Evolutionary conservation across 306 rosid genomes (phyloP), one percentile per base, ranked within the genome.

Genomic region (Morella rubra): DNA sequence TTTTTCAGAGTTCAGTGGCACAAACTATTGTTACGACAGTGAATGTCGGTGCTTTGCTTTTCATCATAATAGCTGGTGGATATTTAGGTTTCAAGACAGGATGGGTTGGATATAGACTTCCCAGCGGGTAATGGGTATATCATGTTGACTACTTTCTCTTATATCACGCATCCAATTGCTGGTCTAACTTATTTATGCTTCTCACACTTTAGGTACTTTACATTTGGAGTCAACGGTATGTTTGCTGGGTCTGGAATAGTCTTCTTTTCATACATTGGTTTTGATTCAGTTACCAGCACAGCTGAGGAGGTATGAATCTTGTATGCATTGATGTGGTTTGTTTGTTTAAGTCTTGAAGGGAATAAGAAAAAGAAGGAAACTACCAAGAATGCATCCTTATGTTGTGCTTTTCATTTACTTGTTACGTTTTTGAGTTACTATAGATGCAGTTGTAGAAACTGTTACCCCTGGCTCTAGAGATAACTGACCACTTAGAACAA

Each of bases 261-360:
- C 83, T 90, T 90, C 91, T 90, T 90, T 84, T 86, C 93, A 54
- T 88, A 86, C 79, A 90, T 88, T 47, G 96, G 96, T 72, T 90
- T 90, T 56, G 96, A 90, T 83, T 77, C 96, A 59, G 91, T 90
- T 19, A 80, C 80, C 67, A 85, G 90, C 81, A 88, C 93, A 42
- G 96, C 91, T n/a, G 91, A 90, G 86, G 96, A 88, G 96, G 93
- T 88, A 82, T 12, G 54, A 67, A 59, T 50, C 77, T 75, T 86
- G 54, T 69, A 4, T 42, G 66, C 59, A 32, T 71, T 68, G 40
- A 44, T 58, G 59, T 19, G 73, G 73, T 64, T 40, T 61, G 27
- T 53, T 64, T 45, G 15, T 45, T 76, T 22, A 24, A 73, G 76
- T 68, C 27, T 65, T 13, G 51, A 49, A 49, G 53, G 4, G 5